phyloP scores from a whole-genome alignment of 208 protist species.

The Leishmania major region DNA sequence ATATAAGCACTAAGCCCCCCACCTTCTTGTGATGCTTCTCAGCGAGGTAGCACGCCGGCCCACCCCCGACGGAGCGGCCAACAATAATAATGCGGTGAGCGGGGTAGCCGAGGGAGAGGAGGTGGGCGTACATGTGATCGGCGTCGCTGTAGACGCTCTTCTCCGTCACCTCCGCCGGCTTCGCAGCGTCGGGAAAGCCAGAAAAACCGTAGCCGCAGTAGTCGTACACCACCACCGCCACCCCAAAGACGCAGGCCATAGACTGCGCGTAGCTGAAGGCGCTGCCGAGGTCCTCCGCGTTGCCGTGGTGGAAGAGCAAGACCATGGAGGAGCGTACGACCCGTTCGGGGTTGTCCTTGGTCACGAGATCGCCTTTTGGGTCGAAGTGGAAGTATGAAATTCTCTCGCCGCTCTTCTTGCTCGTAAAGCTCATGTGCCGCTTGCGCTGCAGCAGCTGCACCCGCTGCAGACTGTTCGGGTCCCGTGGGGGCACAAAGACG shows the following conservation, averaged over 20 bases:
- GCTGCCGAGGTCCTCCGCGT: conserved; percentile 66
- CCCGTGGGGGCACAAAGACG: conserved; percentile 62
- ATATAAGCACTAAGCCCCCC: conserved; percentile 63
- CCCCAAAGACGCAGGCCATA: conserved; percentile 27
- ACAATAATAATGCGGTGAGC: conserved; percentile 57
- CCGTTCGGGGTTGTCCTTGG: background rate
- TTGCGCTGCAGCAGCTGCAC: conserved; percentile 39
- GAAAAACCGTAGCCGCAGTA: conserved; percentile 86
- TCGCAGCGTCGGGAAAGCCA: conserved; percentile 3
- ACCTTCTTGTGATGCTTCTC: conserved; percentile 63
- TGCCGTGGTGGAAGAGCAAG: conserved; percentile 79
- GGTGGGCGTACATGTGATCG: conserved; percentile 62
- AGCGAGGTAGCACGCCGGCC: conserved; percentile 75
- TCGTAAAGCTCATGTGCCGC: conserved; percentile 39
- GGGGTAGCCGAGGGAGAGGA: conserved; percentile 42
- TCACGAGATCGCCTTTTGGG: background rate
- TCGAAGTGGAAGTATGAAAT: conserved; percentile 38
- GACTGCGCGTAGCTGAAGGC: conserved; percentile 36
- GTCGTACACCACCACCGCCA: conserved; percentile 69
- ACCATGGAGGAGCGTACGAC: conserved; percentile 26
- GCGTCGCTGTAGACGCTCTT: conserved; percentile 69
- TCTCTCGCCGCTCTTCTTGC: conserved; percentile 27
- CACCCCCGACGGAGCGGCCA: conserved; percentile 79
- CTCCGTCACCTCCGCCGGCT: conserved; percentile 21
- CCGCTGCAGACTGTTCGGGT: conserved; percentile 31